Base-by-base conservation (phyloP, 345 rosid species). In the Raphanus sativus region DNA sequence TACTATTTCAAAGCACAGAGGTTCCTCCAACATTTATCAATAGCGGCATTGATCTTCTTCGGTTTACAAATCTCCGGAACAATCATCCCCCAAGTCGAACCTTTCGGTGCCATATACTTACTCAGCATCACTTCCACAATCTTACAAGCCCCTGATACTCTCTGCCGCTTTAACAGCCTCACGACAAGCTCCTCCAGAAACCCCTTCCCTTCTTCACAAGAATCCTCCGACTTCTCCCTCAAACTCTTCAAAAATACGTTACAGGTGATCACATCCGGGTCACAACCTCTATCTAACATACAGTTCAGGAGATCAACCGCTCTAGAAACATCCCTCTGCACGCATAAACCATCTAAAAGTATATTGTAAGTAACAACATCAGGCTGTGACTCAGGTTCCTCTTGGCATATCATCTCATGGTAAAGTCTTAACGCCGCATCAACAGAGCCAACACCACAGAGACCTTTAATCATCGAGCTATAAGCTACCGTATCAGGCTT, bases 281-380 rank as follows among this genome's bases (percentile, higher is more conserved):
- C 98, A 69, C 93, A 89, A 33, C 85, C 94, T 75, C 75, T 77
- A 65, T 89, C 91, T 74, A 95, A 70, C 97, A 95, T 95, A 67
- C 78, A 75, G 74, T 87, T 91, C 77, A 95, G 83, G 79, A 95
- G 92, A 87, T 86, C 86, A 77, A 95, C 83, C 64, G 99, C 97
- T 75, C 71, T 85, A 24, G 91, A 87, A 60, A 87, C 81, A 78
- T 81, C 80, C 61, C 79, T 82, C 54, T 83, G 86, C 82, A 81
- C 85, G 77, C 92, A 88, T 72, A 95, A 89, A 54, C 96, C 93
- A 69, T 84, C 79, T 10, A 91, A 76, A 74, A 95, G 91, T 83
- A 89, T 89, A 85, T 92, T 92, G 71, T 95, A 95, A 30, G 94
- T 89, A 73, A 95, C 77, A 38, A 91, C 89, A 82, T 95, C 99